phyloP scores from a whole-genome alignment of 495 filamentous ascomycete species.

The Neurospora tetraspora region DNA sequence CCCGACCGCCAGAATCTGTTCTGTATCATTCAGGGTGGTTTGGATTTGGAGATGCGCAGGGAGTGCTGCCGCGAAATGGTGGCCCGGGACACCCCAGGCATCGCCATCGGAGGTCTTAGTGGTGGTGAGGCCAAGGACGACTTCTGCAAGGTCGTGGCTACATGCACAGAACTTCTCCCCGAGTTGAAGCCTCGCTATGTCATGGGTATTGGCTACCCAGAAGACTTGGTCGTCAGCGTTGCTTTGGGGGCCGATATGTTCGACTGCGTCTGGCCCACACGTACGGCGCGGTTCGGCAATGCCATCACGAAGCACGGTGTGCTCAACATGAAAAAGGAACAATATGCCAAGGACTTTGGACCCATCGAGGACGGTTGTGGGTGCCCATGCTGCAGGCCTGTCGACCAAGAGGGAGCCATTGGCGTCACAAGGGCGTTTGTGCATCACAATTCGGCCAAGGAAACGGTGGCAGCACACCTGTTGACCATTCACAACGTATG shows the following conservation, averaged over 20 bases:
- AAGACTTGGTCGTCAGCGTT: constrained; percentile 84
- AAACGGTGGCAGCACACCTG: constrained; percentile 91
- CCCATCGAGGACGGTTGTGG: constrained; percentile 75
- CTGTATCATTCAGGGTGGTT: constrained; percentile 93
- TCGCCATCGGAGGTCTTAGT: constrained; percentile 89
- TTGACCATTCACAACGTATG: constrained; percentile 93
- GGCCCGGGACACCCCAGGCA: constrained; percentile 80
- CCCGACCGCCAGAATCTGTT: constrained; percentile 86
- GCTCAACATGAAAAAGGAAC: constrained; percentile 71
- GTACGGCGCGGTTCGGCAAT: constrained; percentile 92
- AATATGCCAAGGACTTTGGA: constrained; percentile 66
- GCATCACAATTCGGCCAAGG: constrained; percentile 84
- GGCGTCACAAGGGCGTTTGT: constrained; percentile 85
- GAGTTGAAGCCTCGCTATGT: constrained; percentile 92
- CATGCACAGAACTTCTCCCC: constrained; percentile 76
- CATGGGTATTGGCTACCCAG: constrained; percentile 96
- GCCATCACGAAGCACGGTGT: constrained; percentile 74
- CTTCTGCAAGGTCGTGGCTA: constrained; percentile 58
- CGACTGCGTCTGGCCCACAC: constrained; percentile 97
- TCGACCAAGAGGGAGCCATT: constrained; percentile 53
- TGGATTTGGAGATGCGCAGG: constrained; percentile 80
- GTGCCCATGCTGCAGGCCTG: constrained; percentile 65
- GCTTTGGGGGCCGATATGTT: constrained; percentile 98
- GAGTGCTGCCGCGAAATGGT: constrained; percentile 89
- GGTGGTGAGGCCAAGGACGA: constrained; percentile 62